phyloP scores from a whole-genome alignment of 352 stramenopile species.

The Phytophthora lateralis region DNA sequence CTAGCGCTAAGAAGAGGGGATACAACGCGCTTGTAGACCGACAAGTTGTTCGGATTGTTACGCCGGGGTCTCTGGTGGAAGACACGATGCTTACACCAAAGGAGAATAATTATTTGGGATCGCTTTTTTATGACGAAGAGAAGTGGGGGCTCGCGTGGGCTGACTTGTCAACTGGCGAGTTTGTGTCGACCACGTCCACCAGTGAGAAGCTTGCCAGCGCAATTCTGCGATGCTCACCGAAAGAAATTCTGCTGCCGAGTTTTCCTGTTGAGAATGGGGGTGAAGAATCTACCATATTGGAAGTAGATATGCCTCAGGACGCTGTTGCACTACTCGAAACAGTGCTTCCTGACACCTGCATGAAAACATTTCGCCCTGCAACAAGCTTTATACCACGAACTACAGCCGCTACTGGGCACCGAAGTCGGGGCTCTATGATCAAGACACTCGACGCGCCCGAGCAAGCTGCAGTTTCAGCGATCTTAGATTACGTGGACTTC shows the following conservation, averaged over 20 bases:
- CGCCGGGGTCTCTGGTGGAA: slow-evolving; percentile 74
- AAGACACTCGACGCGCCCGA: slow-evolving; percentile 34
- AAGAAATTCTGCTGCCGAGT: slow-evolving; percentile 71
- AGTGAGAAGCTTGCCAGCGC: slow-evolving; percentile 64
- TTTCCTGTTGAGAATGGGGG: neutral
- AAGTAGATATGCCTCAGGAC: slow-evolving; percentile 18
- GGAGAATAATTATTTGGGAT: slow-evolving; percentile 82
- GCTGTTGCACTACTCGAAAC: slow-evolving; percentile 39
- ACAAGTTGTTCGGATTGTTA: slow-evolving; percentile 80
- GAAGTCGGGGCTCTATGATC: slow-evolving; percentile 4
- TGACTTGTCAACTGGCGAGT: slow-evolving; percentile 81
- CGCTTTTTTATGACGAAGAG: slow-evolving; percentile 43
- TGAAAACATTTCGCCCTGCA: slow-evolving; percentile 63
- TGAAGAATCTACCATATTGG: neutral
- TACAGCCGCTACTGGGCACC: slow-evolving; percentile 1
- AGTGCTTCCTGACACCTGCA: slow-evolving; percentile 52
- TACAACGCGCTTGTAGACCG: slow-evolving; percentile 71
- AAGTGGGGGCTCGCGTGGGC: slow-evolving; percentile 71
- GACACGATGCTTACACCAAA: slow-evolving; percentile 78
- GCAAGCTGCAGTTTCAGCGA: slow-evolving; percentile 50
- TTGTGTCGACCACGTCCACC: slow-evolving; percentile 63
- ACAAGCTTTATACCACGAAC: slow-evolving; percentile 24
- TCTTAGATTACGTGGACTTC: slow-evolving; percentile 74
- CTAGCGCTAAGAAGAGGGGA: slow-evolving; percentile 54
- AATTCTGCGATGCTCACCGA: slow-evolving; percentile 64